These are phyloP conservation scores for Diaporthe sp. DNA, from an alignment of 2,329 filamentous ascomycete species.

Conservation along the genomic window DNA sequence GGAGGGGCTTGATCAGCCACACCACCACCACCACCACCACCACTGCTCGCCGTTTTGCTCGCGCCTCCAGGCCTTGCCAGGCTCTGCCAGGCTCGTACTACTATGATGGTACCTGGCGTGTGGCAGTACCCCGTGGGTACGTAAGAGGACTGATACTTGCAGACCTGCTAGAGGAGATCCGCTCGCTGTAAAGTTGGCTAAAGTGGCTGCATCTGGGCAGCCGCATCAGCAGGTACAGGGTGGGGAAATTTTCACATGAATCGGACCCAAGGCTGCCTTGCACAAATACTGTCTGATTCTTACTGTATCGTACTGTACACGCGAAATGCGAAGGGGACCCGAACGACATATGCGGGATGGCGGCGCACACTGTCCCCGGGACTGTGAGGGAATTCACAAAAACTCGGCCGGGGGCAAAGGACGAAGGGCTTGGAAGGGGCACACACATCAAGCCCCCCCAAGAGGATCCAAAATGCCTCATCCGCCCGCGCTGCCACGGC, in stretches of 20 bases:
- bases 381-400: constrained; percentile 34
- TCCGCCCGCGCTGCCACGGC: constrained; percentile 2
- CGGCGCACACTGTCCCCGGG: constrained; percentile 10
- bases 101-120: constrained; percentile 20
- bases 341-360: neutral
- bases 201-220: constrained; percentile 31
- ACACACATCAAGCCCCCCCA: too few species aligned
- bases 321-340: neutral
- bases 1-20: constrained; percentile 4
- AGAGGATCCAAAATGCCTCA: constrained; percentile 23
- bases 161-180: constrained; percentile 12
- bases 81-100: neutral
- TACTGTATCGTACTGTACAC: neutral
- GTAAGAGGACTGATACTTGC: neutral
- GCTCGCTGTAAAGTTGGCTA: constrained; percentile 13
- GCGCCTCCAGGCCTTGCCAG: neutral
- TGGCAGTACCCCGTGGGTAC: neutral
- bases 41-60: neutral
- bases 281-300: neutral
- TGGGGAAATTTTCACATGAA: constrained; percentile 23
- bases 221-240: constrained; percentile 10
- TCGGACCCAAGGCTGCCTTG: neutral
- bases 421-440: too few species aligned
- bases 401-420: constrained; percentile 16
- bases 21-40: neutral